phyloP scores from a whole-genome alignment of 2,329 filamentous ascomycete genomes.

The Mariannaea sp. region DNA sequence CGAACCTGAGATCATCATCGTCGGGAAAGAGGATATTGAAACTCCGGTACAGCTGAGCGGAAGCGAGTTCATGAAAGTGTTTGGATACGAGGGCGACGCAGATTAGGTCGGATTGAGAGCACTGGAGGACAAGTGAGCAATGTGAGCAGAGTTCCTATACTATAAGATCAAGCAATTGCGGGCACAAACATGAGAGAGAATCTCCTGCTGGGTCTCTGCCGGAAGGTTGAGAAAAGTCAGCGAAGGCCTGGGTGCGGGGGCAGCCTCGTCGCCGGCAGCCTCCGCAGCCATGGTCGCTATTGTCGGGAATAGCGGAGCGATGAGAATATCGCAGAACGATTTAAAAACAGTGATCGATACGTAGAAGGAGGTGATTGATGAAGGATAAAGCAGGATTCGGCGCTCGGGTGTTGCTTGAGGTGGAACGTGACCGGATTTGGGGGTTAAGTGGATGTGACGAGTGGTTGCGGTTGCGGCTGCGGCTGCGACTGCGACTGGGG shows the following conservation, averaged over 20 bases:
- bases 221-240: slow-evolving; percentile 51
- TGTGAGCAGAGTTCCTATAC: slow-evolving; percentile 7
- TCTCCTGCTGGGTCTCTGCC: slow-evolving; percentile 54
- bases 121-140: slow-evolving; percentile 45
- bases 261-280: slow-evolving; percentile 40
- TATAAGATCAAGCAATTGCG: not conserved
- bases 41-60: slow-evolving; percentile 62
- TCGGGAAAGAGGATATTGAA: slow-evolving; percentile 67
- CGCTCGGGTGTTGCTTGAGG: slow-evolving; percentile 1
- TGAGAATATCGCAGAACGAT: slow-evolving; percentile 9
- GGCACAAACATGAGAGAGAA: slow-evolving; percentile 52
- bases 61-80: slow-evolving; percentile 62
- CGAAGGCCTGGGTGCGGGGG: slow-evolving; percentile 23
- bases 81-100: slow-evolving; percentile 62
- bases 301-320: slow-evolving; percentile 15
- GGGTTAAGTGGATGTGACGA: slow-evolving; percentile 3
- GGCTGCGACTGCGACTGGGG: too few relatives aligned
- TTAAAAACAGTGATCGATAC: not conserved
- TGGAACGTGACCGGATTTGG: slow-evolving; percentile 3
- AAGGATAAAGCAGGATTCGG: not conserved
- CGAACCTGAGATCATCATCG: slow-evolving; percentile 57
- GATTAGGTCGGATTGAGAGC: slow-evolving; percentile 57
- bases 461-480: too few relatives aligned
- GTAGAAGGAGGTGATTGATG: not conserved
- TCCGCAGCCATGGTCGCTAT: slow-evolving; percentile 43